Percentiles rank a stretch among this genome's conserved stretches.
phyloP scores from a whole-genome alignment of 176 grass and related monocot species.

The Otatea glauca region DNA sequence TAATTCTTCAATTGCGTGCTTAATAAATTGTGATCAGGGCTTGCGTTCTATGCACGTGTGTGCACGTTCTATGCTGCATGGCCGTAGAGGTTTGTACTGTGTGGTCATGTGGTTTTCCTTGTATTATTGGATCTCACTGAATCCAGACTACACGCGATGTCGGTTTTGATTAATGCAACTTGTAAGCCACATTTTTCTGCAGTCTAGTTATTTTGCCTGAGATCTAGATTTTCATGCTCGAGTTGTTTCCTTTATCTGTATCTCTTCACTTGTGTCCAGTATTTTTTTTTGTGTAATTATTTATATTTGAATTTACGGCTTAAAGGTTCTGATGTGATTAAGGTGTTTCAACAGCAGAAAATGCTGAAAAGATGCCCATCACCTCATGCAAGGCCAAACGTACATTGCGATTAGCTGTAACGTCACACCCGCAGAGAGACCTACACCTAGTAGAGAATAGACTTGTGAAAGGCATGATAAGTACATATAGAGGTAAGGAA shows the following conservation, averaged over 20 bases:
- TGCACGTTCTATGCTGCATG: neutral
- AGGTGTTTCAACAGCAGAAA: conserved; percentile 9
- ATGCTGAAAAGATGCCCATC: conserved; percentile 15
- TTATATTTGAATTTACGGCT: neutral
- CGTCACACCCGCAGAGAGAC: neutral
- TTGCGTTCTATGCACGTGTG: neutral
- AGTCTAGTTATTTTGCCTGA: neutral
- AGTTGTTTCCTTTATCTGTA: neutral
- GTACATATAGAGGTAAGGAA: neutral
- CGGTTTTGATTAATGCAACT: neutral
- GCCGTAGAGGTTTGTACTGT: neutral
- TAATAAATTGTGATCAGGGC: neutral
- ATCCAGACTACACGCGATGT: neutral
- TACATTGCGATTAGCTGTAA: conserved; percentile 28
- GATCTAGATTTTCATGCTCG: neutral
- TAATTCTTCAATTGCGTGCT: neutral
- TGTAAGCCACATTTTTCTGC: neutral
- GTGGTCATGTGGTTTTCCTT: conserved; percentile 20
- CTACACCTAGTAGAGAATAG: neutral
- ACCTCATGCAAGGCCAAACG: conserved; percentile 12
- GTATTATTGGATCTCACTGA: conserved; percentile 26
- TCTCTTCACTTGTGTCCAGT: neutral
- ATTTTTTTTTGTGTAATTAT: neutral
- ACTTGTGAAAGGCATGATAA: conserved; percentile 2
- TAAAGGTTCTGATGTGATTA: conserved; percentile 11